Conservation (phyloP, 2,329 filamentous ascomycete genomes). For the Colletotrichum truncatum region DNA sequence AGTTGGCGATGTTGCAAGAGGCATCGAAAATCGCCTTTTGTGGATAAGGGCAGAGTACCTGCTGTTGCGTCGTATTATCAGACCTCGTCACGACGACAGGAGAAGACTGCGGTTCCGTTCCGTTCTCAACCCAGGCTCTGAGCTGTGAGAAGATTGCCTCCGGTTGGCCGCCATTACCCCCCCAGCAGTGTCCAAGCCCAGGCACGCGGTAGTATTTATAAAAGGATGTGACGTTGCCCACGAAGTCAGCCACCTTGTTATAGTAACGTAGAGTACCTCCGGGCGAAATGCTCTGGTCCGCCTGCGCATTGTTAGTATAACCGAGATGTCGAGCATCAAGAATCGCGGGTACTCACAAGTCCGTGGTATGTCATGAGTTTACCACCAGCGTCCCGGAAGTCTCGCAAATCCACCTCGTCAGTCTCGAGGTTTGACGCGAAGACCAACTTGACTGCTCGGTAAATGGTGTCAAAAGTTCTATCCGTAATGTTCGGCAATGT, state of each 20-base stretch:
- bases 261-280: conserved; percentile 37
- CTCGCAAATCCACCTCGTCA: conserved; percentile 36
- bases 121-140: conserved; percentile 41
- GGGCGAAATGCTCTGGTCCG: conserved; percentile 30
- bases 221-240: conserved; percentile 35
- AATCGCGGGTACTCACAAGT: background rate
- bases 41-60: background rate
- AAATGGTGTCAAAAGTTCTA: background rate
- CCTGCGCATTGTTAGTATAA: conserved; percentile 37
- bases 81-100: background rate
- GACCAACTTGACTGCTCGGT: background rate
- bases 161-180: conserved; percentile 37
- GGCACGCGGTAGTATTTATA: conserved; percentile 42
- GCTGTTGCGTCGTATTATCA: background rate
- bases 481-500: background rate
- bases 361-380: conserved; percentile 51
- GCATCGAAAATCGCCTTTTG: background rate
- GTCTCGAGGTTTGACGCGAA: background rate
- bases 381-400: conserved; percentile 48
- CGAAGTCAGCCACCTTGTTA: conserved; percentile 29
- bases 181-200: conserved; percentile 41
- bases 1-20: background rate
- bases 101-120: conserved; percentile 30
- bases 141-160: conserved; percentile 35
- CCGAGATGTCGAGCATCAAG: no score